A percentile compares a stretch with the other conserved stretches of the same genome.
Conservation (phyloP, 768 basidiomycete species). For the Podaxis carcinomalis region DNA sequence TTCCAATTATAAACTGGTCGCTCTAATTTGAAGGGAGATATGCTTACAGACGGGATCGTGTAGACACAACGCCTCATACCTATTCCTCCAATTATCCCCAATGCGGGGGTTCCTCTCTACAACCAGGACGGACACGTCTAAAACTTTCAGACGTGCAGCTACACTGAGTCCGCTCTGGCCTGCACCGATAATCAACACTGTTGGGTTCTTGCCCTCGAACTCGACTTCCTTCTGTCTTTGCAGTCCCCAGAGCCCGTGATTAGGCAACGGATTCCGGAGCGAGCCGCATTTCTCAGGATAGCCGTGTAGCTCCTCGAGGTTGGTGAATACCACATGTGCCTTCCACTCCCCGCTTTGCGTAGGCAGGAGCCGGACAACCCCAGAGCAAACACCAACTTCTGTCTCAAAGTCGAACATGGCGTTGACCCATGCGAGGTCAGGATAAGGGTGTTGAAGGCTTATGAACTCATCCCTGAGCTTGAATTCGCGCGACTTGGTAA, state of each 20-base stretch:
- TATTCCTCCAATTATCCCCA: constrained; percentile 59
- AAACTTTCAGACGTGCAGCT: constrained; percentile 54
- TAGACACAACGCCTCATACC: constrained; percentile 55
- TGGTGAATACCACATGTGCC: constrained; percentile 48
- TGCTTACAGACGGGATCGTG: constrained; percentile 54
- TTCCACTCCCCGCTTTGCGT: constrained; percentile 33
- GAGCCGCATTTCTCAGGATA: constrained; percentile 38
- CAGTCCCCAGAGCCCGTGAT: constrained; percentile 48
- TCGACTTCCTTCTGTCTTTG: constrained; percentile 32
- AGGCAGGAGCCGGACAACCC: constrained; percentile 44
- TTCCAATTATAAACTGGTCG: not conserved
- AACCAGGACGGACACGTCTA: constrained; percentile 49
- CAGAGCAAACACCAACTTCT: constrained; percentile 36
- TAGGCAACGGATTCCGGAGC: constrained; percentile 30
- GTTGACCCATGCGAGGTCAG: constrained; percentile 44
- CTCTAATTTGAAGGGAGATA: constrained; percentile 1
- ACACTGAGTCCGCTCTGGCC: constrained; percentile 60
- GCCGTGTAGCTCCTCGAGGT: constrained; percentile 42
- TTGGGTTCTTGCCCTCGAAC: constrained; percentile 42
- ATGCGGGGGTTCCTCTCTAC: constrained; percentile 52
- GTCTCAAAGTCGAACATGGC: constrained; percentile 43
- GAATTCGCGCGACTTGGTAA: constrained; percentile 23
- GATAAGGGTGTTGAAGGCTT: constrained; percentile 32
- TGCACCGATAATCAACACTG: constrained; percentile 51
- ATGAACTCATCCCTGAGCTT: constrained; percentile 21